A percentile compares a stretch with the other conserved stretches of the same genome.
Conservation (phyloP, 371 early-diverging fungal genomes). For the Blastocladiella emersonii region DNA sequence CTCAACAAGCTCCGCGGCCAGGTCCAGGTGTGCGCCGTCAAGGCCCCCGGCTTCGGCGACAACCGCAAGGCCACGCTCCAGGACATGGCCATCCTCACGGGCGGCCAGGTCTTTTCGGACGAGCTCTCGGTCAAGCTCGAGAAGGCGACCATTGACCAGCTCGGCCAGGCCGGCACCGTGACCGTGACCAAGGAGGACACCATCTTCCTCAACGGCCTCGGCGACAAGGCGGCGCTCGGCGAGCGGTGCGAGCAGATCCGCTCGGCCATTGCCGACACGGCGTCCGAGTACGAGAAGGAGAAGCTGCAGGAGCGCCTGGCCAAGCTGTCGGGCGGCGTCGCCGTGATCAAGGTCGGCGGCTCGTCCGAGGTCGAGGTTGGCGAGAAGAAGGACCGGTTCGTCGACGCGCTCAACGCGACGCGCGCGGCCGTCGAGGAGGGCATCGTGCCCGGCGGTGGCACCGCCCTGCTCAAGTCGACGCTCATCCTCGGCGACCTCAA, state of each 20-base stretch:
- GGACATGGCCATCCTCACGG: constrained; percentile 89
- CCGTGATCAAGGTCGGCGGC: constrained; percentile 95
- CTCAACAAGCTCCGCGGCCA: constrained; percentile 97
- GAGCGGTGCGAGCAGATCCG: constrained; percentile 95
- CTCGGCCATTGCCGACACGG: constrained; percentile 62
- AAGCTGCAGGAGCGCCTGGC: constrained; percentile 97
- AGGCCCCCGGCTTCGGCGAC: constrained; percentile 98
- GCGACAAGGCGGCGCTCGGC: constrained; percentile 68
- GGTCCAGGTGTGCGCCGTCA: constrained; percentile 87
- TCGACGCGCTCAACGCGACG: constrained; percentile 94
- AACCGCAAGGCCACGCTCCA: constrained; percentile 96
- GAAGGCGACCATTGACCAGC: constrained; percentile 74
- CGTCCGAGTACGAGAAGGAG: constrained; percentile 93
- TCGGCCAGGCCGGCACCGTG: constrained; percentile 74
- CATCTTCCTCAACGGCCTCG: constrained; percentile 86
- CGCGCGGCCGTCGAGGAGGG: constrained; percentile 98
- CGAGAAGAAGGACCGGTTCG: constrained; percentile 98
- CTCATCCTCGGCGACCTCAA: constrained; percentile 50
- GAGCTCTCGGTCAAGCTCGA: constrained; percentile 92
- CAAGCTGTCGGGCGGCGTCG: constrained; percentile 93
- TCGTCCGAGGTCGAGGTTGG: constrained; percentile 95
- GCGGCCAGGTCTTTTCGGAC: constrained; percentile 86
- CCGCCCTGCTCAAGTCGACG: constrained; percentile 85
- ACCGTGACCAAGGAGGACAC: constrained; percentile 97
- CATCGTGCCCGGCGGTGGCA: constrained; percentile 95